Conservation (phyloP, 176 grass and related monocot genomes). For the Rhynchospora tenuis region DNA sequence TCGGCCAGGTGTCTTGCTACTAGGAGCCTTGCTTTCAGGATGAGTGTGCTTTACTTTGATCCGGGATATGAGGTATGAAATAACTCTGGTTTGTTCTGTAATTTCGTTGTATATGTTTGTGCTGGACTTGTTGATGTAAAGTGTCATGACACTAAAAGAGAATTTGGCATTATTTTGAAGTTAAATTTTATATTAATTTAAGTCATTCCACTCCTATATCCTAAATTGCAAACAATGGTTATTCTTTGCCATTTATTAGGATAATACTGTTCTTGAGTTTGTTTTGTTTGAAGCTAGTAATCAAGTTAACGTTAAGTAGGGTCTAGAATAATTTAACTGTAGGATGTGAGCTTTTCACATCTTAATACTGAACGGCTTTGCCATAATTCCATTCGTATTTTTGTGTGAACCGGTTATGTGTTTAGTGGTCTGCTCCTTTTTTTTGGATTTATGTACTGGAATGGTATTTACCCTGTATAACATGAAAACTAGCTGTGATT, state of each 20-base stretch:
- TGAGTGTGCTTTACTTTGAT: slow-evolving; percentile 96
- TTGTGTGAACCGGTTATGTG: neutral
- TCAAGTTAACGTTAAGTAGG: neutral
- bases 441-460: neutral
- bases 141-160: neutral
- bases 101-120: neutral
- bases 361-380: neutral
- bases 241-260: neutral
- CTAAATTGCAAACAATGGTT: neutral
- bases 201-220: neutral
- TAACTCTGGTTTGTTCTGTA: slow-evolving; percentile 14
- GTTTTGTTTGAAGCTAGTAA: neutral
- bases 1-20: slow-evolving; percentile 80
- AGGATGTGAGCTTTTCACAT: neutral
- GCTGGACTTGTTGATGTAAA: neutral
- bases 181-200: neutral
- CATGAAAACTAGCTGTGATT: neutral
- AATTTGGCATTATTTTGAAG: neutral
- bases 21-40: slow-evolving; percentile 86
- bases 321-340: neutral
- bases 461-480: neutral
- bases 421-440: neutral
- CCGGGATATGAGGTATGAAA: slow-evolving; percentile 49
- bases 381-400: neutral
- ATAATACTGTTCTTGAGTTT: neutral